Conservation (phyloP, 169 alveolate genomes). For the Eimeria maxima region DNA sequence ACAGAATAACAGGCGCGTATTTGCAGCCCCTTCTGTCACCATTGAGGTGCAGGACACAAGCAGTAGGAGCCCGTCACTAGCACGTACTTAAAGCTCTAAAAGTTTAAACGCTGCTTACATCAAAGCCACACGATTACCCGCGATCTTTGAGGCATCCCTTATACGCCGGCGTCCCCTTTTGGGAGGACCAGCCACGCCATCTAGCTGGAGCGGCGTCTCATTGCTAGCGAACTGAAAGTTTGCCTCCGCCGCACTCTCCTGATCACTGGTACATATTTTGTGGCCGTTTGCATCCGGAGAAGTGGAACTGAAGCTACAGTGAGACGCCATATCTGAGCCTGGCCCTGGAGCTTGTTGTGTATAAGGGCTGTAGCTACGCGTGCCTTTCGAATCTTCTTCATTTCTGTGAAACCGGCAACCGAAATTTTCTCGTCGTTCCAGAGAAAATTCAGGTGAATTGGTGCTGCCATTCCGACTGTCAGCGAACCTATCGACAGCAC, state of each 20-base stretch:
- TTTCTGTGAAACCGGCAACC: neutral
- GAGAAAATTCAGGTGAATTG: neutral
- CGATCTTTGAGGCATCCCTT: neutral
- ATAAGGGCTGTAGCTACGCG: neutral
- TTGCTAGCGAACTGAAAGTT: neutral
- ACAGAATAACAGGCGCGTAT: neutral
- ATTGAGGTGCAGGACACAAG: neutral
- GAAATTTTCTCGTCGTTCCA: neutral
- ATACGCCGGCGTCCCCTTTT: conserved; percentile 12
- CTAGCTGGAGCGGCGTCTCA: neutral
- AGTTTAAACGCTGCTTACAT: neutral
- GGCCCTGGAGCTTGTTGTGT: conserved; percentile 1
- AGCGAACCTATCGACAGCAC: neutral
- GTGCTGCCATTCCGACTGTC: neutral
- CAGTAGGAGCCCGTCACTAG: neutral
- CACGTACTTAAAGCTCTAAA: neutral
- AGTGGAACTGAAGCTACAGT: neutral
- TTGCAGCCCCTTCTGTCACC: neutral
- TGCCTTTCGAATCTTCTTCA: neutral
- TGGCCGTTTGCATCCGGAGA: neutral
- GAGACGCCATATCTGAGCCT: neutral
- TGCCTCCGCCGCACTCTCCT: neutral
- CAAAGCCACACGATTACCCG: conserved; percentile 62
- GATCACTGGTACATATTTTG: conserved; percentile 19
- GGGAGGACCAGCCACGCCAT: neutral